Conservation (phyloP, 148 eudicot species). For the Chenopodium formosanum region DNA sequence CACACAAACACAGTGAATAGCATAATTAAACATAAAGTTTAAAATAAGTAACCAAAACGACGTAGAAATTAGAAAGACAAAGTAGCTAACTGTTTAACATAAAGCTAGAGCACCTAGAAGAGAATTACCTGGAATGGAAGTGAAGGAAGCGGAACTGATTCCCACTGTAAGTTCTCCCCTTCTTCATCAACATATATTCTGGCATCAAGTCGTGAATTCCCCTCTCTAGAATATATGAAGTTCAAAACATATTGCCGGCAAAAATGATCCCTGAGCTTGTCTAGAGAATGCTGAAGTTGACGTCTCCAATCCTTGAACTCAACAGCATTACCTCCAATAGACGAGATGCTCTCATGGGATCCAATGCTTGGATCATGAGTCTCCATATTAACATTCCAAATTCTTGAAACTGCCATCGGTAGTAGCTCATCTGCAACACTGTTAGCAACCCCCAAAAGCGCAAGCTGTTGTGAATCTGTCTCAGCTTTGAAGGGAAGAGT, state of each 20-base stretch:
- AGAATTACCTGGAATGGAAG: slow-evolving; percentile 87
- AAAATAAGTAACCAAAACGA: not conserved
- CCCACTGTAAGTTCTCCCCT: slow-evolving; percentile 56
- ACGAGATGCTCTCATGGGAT: slow-evolving; percentile 37
- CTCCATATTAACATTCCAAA: slow-evolving; percentile 67
- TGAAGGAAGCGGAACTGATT: slow-evolving; percentile 84
- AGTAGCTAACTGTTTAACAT: not conserved
- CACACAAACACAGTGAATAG: not conserved
- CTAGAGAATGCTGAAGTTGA: slow-evolving; percentile 85
- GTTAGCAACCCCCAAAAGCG: slow-evolving; percentile 83
- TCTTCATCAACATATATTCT: slow-evolving; percentile 76
- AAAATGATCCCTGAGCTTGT: slow-evolving; percentile 91
- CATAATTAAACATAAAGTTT: not conserved
- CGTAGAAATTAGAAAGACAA: not conserved
- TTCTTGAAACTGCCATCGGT: slow-evolving; percentile 77
- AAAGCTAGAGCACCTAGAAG: not conserved
- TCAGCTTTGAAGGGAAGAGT: slow-evolving; percentile 74
- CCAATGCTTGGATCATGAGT: slow-evolving; percentile 53
- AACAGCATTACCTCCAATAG: slow-evolving; percentile 42
- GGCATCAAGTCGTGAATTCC: slow-evolving; percentile 75
- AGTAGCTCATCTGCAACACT: slow-evolving; percentile 83
- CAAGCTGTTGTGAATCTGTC: slow-evolving; percentile 94
- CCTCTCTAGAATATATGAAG: slow-evolving; percentile 91
- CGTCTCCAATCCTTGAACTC: slow-evolving; percentile 96
- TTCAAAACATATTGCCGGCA: slow-evolving; percentile 89